Percentiles rank a stretch among this genome's conserved stretches.
phyloP scores from a whole-genome alignment of 1,284 basidiomycete species.

The Boletellus sp. region DNA sequence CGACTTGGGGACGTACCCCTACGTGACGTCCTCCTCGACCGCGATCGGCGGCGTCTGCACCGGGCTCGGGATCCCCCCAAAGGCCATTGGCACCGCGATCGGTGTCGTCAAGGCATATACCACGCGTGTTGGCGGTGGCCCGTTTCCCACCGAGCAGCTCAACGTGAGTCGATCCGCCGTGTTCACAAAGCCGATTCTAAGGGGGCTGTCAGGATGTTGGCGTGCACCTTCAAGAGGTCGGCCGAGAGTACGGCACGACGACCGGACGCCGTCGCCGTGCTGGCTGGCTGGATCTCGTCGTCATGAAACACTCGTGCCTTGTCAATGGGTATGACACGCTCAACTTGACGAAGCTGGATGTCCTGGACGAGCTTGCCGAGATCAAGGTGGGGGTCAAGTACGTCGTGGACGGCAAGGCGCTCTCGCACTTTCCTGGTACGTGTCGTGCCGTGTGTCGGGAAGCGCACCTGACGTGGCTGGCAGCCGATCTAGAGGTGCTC shows the following conservation, averaged over 20 bases:
- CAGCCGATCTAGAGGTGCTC: slow-evolving; percentile 86
- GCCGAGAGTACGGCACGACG: slow-evolving; percentile 87
- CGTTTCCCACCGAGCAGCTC: slow-evolving; percentile 95
- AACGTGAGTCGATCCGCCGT: slow-evolving; percentile 56
- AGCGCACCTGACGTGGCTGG: slow-evolving; percentile 6
- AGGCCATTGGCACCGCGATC: slow-evolving; percentile 78
- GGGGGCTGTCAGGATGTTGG: slow-evolving; percentile 63
- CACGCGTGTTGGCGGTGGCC: slow-evolving; percentile 94
- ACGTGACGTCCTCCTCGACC: slow-evolving; percentile 92
- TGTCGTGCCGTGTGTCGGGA: slow-evolving; percentile 9
- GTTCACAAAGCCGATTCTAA: background rate
- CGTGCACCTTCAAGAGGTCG: slow-evolving; percentile 89
- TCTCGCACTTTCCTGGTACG: slow-evolving; percentile 86
- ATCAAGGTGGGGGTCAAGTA: slow-evolving; percentile 90
- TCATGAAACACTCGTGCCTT: slow-evolving; percentile 87
- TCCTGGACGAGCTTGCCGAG: slow-evolving; percentile 83
- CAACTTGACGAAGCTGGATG: slow-evolving; percentile 95
- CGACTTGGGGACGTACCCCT: slow-evolving; percentile 97
- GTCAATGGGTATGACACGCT: slow-evolving; percentile 95
- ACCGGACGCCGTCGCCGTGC: slow-evolving; percentile 91
- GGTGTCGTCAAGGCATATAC: slow-evolving; percentile 98
- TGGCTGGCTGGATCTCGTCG: slow-evolving; percentile 97
- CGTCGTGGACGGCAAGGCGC: slow-evolving; percentile 71
- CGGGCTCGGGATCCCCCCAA: slow-evolving; percentile 92
- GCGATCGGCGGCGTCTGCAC: slow-evolving; percentile 94